These are phyloP conservation scores for Nakazawaea molendinolei DNA, from an alignment of 805 yeast genomes.

Conservation along the genomic window DNA sequence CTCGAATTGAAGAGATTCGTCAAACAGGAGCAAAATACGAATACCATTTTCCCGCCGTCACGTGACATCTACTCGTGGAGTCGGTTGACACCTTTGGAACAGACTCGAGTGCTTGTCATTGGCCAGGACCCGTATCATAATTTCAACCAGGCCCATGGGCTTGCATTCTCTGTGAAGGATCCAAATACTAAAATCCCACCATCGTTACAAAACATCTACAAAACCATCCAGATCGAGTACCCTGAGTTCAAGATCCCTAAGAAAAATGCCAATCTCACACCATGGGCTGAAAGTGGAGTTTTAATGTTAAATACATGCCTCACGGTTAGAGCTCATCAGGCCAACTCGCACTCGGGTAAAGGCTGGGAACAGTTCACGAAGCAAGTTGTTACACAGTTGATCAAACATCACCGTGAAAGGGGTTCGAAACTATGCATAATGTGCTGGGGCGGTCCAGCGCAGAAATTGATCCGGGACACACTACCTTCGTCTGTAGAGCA, in stretches of 20 bases:
- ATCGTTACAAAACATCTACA: conserved; percentile 80
- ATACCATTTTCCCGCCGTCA: conserved; percentile 71
- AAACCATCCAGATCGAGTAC: conserved; percentile 59
- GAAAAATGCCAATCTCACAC: conserved; percentile 57
- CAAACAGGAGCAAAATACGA: conserved; percentile 32
- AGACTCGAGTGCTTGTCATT: conserved; percentile 70
- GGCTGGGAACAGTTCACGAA: conserved; percentile 95
- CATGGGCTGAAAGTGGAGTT: conserved; percentile 88
- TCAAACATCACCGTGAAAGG: conserved; percentile 37
- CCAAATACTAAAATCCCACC: conserved; percentile 83
- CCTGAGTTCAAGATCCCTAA: conserved; percentile 63
- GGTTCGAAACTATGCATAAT: conserved; percentile 59
- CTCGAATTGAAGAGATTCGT: conserved; percentile 63
- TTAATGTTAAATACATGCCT: conserved; percentile 79
- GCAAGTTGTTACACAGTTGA: conserved; percentile 49
- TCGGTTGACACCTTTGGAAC: conserved; percentile 66
- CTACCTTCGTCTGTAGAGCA: no score
- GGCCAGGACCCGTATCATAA: conserved; percentile 99
- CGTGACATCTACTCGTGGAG: conserved; percentile 88
- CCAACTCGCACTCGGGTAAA: conserved; percentile 81
- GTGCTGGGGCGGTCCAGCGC: conserved; percentile 51
- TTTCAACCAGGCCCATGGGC: conserved; percentile 88
- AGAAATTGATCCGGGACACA: conserved; percentile 26
- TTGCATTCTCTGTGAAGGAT: conserved; percentile 85
- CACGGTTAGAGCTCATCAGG: conserved; percentile 89